Conservation (phyloP, 2,329 filamentous ascomycete species). For the Eutypa lata region DNA sequence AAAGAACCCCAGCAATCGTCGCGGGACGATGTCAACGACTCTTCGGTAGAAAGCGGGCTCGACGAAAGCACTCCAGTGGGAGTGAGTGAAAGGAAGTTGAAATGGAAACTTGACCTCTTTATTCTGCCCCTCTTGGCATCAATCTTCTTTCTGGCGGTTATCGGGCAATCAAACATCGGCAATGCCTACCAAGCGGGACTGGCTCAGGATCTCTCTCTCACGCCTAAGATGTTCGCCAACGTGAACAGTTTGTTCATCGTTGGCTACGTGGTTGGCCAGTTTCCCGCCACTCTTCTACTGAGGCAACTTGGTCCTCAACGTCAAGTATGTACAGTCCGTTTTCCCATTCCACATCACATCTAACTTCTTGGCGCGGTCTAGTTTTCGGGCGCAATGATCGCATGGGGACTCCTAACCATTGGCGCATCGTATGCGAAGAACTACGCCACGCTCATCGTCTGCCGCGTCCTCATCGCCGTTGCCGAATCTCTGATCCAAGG, state of each 20-base stretch:
- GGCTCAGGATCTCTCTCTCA: slow-evolving; percentile 15
- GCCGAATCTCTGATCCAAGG: slow-evolving; percentile 21
- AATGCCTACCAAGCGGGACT: slow-evolving; percentile 22
- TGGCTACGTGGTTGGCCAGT: slow-evolving; percentile 17
- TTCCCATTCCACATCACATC: too few relatives aligned
- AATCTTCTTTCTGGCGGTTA: slow-evolving; percentile 18
- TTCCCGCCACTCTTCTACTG: slow-evolving; percentile 21
- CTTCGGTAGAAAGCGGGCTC: too few relatives aligned
- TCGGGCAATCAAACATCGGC: slow-evolving; percentile 19
- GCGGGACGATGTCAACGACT: too few relatives aligned
- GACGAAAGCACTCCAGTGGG: too few relatives aligned
- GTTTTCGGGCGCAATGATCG: slow-evolving; percentile 8
- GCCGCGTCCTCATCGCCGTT: slow-evolving; percentile 17
- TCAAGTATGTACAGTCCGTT: slow-evolving; percentile 17
- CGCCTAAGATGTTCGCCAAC: slow-evolving; percentile 14
- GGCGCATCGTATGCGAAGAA: slow-evolving; percentile 14
- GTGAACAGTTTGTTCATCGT: slow-evolving; percentile 18
- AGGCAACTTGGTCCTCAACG: slow-evolving; percentile 17
- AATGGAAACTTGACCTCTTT: slow-evolving; percentile 21
- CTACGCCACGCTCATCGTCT: slow-evolving; percentile 9
- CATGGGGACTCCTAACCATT: slow-evolving; percentile 19
- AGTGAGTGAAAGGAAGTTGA: slow-evolving; percentile 7
- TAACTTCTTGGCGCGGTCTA: slow-evolving; percentile 1
- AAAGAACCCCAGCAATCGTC: too few relatives aligned
- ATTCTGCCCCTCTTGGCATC: slow-evolving; percentile 19